Conservation (phyloP, 2,329 filamentous ascomycete genomes). For the Stenocarpella maydis region DNA sequence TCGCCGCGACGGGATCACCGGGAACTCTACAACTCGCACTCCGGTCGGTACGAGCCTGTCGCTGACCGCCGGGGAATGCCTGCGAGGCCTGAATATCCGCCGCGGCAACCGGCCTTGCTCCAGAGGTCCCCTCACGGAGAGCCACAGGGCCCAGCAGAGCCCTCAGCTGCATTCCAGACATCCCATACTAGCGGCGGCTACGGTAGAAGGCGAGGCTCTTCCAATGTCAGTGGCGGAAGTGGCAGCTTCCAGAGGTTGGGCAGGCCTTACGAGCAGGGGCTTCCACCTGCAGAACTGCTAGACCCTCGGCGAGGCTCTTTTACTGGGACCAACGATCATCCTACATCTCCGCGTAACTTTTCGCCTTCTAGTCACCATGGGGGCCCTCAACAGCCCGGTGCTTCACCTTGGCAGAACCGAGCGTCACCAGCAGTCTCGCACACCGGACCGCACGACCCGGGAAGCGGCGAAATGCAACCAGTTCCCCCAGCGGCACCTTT, state of each 20-base stretch:
- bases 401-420: constrained; percentile 51
- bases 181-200: constrained; percentile 73
- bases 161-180: constrained; percentile 87
- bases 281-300: constrained; percentile 53
- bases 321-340: constrained; percentile 58
- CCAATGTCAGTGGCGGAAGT: constrained; percentile 89
- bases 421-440: constrained; percentile 54
- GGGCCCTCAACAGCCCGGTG: constrained; percentile 42
- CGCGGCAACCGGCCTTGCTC: constrained; percentile 78
- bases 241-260: constrained; percentile 67
- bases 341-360: constrained; percentile 56
- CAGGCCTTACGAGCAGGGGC: constrained; percentile 53
- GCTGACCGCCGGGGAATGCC: constrained; percentile 76
- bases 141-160: constrained; percentile 74
- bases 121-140: constrained; percentile 75
- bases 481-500: constrained; percentile 42
- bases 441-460: constrained; percentile 47
- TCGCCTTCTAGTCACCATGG: constrained; percentile 48
- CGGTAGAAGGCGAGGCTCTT: constrained; percentile 83
- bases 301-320: constrained; percentile 58
- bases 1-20: constrained; percentile 81
- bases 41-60: constrained; percentile 90
- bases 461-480: constrained; percentile 42
- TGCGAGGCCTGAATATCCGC: constrained; percentile 69
- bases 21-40: constrained; percentile 95